phyloP scores from a whole-genome alignment of 31 red algal species.

The Asparagopsis taxiformis region DNA sequence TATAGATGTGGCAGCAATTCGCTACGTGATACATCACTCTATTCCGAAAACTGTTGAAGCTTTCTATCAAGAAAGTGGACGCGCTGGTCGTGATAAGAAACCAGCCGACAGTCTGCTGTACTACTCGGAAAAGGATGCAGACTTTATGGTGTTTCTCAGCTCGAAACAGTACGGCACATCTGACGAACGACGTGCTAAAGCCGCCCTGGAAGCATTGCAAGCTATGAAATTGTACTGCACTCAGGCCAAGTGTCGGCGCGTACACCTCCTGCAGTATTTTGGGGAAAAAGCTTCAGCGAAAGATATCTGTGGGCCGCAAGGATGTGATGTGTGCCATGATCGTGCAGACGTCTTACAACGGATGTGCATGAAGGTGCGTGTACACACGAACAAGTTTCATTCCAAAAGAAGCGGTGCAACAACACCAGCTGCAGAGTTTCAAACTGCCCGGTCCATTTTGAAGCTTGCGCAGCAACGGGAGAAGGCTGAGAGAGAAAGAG shows the following conservation, averaged over 20 bases:
- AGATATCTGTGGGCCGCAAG: constrained; percentile 37
- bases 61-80: constrained; percentile 91
- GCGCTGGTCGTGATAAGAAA: constrained; percentile 80
- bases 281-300: constrained; percentile 56
- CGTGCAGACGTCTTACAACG: constrained; percentile 13
- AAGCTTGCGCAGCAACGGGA: constrained; percentile 9
- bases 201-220: constrained; percentile 10
- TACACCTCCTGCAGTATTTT: constrained; percentile 68
- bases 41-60: constrained; percentile 74
- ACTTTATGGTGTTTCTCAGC: constrained; percentile 19
- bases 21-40: constrained; percentile 76
- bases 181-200: constrained; percentile 17
- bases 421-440: constrained; percentile 44
- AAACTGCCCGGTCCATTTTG: constrained; percentile 45
- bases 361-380: constrained; percentile 9
- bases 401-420: background rate
- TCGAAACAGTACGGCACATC: background rate
- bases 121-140: constrained; percentile 39
- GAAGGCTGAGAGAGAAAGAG: background rate
- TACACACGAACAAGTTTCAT: background rate
- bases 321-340: constrained; percentile 58
- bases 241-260: constrained; percentile 61
- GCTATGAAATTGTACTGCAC: constrained; percentile 59
- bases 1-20: constrained; percentile 73
- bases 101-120: constrained; percentile 54